Percentiles rank a stretch among this genome's conserved stretches.
phyloP scores from a whole-genome alignment of 768 basidiomycete genomes.

The Boletus reticulatus region DNA sequence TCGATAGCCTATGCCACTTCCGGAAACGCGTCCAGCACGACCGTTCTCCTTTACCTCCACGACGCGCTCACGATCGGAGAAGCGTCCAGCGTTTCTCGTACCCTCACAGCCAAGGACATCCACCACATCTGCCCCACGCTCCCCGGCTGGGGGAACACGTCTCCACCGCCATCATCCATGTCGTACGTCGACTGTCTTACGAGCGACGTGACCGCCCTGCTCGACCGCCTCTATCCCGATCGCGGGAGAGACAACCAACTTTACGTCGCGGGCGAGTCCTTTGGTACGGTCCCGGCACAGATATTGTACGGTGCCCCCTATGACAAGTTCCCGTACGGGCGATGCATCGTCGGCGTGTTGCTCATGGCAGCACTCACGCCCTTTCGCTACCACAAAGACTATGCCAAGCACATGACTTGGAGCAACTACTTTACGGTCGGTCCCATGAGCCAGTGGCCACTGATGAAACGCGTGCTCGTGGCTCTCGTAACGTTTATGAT shows the following conservation, averaged over 20 bases:
- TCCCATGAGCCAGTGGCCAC: conserved; percentile 41
- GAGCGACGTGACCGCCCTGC: conserved; percentile 44
- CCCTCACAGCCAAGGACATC: conserved; percentile 38
- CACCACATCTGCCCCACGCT: conserved; percentile 53
- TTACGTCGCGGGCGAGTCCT: conserved; percentile 53
- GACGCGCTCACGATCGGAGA: conserved; percentile 53
- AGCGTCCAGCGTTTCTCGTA: conserved; percentile 33
- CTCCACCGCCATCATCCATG: conserved; percentile 33
- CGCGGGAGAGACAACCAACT: conserved; percentile 37
- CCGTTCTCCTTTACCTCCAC: conserved; percentile 53
- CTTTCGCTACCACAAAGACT: conserved; percentile 43
- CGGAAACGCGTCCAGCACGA: conserved; percentile 48
- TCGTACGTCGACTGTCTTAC: conserved; percentile 43
- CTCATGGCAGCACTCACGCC: conserved; percentile 49
- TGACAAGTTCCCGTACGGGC: conserved; percentile 49
- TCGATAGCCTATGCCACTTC: conserved; percentile 55
- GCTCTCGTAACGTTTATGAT: conserved; percentile 34
- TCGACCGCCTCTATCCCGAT: conserved; percentile 50
- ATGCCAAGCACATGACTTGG: conserved; percentile 46
- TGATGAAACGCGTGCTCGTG: conserved; percentile 35
- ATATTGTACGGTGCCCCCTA: conserved; percentile 53
- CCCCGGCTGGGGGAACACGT: conserved; percentile 58
- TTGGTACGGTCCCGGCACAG: conserved; percentile 54
- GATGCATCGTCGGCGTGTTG: conserved; percentile 45
- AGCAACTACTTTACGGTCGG: conserved; percentile 46